phyloP scores from a whole-genome alignment of 768 basidiomycete species.

The Clathrus columnatus region DNA sequence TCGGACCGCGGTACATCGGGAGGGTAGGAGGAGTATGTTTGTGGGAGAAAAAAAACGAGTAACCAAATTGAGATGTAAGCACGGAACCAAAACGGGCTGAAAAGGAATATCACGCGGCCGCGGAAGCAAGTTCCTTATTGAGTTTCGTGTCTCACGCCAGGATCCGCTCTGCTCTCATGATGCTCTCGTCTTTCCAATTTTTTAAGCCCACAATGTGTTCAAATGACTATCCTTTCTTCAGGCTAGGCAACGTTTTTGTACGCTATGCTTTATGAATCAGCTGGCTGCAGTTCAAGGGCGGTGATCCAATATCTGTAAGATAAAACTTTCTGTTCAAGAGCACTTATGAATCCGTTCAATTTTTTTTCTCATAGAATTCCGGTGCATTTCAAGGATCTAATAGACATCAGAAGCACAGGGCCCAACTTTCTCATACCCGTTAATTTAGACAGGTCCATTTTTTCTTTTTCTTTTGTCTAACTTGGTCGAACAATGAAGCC shows the following conservation, averaged over 20 bases:
- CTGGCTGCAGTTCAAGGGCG: too few relatives aligned
- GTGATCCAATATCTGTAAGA: too few relatives aligned
- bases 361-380: not conserved
- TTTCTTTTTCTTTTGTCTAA: not conserved
- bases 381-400: not conserved
- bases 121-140: conserved; percentile 1
- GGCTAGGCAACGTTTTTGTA: not conserved
- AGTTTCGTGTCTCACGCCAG: not conserved
- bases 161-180: conserved; percentile 1
- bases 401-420: not conserved
- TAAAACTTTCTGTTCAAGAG: too few relatives aligned
- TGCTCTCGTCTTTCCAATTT: not conserved
- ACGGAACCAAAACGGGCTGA: conserved; percentile 8
- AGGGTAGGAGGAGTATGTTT: not conserved
- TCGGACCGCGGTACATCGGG: not conserved
- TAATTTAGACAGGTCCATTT: not conserved
- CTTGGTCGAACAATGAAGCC: conserved; percentile 7
- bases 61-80: not conserved
- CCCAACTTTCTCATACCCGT: not conserved
- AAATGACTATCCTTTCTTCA: not conserved
- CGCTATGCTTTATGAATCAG: too few relatives aligned
- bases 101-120: conserved; percentile 10
- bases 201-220: not conserved
- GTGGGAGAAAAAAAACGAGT: not conserved
- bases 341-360: too few relatives aligned